Evolutionary conservation across 805 yeast species (phyloP).

Genomic region (Candida krabiensis): DNA sequence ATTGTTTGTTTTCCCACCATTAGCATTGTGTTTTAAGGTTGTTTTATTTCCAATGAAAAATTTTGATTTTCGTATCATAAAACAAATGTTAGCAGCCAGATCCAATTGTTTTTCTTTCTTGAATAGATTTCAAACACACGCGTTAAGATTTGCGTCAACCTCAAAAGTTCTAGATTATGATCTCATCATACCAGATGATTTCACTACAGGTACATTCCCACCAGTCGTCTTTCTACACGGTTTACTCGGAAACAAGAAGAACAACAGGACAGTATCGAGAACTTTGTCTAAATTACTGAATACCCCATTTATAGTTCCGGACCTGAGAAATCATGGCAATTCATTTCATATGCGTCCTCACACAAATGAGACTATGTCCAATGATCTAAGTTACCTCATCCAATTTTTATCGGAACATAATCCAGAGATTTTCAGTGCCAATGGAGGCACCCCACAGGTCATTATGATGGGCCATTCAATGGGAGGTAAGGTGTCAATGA

Average conservation of each 20-base stretch:
- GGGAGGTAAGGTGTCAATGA: slow-evolving; percentile 96
- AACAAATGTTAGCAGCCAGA: too few relatives aligned
- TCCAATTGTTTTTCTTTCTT: too few relatives aligned
- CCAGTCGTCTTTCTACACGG: slow-evolving; percentile 88
- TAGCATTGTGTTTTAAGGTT: too few relatives aligned
- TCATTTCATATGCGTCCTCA: slow-evolving; percentile 74
- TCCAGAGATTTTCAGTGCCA: slow-evolving; percentile 30
- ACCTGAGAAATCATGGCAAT: slow-evolving; percentile 86
- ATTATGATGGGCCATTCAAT: slow-evolving; percentile 72
- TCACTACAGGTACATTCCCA: slow-evolving; percentile 23
- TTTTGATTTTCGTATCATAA: too few relatives aligned
- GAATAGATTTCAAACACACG: too few relatives aligned
- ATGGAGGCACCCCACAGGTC: slow-evolving; percentile 40
- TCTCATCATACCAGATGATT: slow-evolving; percentile 6
- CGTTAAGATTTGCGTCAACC: neutral
- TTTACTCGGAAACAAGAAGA: slow-evolving; percentile 75
- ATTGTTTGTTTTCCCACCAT: too few relatives aligned
- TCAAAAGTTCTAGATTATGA: slow-evolving; percentile 2
- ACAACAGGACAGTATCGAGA: slow-evolving; percentile 74
- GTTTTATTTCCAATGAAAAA: too few relatives aligned
- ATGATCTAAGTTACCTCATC: slow-evolving; percentile 71
- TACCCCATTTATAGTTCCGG: slow-evolving; percentile 66
- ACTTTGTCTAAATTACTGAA: slow-evolving; percentile 42
- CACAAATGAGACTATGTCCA: slow-evolving; percentile 73
- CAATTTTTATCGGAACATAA: slow-evolving; percentile 13